Percentiles rank a stretch among this genome's conserved stretches.
These are phyloP conservation scores for Acanthamoeba quina DNA, from an alignment of 208 protist genomes.

Conservation along the genomic window DNA sequence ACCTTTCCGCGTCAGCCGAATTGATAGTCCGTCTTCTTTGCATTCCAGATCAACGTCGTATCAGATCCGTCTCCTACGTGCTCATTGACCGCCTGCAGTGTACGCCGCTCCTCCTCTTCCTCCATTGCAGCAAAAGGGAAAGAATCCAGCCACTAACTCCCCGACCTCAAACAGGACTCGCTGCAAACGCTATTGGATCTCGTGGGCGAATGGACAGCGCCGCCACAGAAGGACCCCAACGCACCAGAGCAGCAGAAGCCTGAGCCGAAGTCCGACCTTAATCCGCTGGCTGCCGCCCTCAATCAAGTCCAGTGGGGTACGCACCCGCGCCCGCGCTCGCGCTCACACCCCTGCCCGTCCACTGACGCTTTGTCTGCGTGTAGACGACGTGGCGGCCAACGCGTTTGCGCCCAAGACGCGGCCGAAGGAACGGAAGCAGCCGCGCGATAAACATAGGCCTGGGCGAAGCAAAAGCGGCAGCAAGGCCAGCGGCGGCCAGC, in stretches of 20 bases:
- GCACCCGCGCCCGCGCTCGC: not conserved
- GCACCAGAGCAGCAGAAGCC: not conserved
- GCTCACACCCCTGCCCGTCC: too few species aligned
- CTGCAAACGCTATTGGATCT: conserved; percentile 71
- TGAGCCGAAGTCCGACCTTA: not conserved
- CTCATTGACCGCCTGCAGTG: not conserved
- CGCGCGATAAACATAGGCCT: not conserved
- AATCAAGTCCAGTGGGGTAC: conserved; percentile 21
- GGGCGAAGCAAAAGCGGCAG: not conserved
- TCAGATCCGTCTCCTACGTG: not conserved
- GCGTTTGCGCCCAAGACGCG: conserved; percentile 30
- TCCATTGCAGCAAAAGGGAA: not conserved
- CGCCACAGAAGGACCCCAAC: not conserved
- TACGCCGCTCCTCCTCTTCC: not conserved
- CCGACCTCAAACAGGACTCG: not conserved
- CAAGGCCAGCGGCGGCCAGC: not conserved
- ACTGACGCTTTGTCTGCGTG: not conserved
- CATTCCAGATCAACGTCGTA: not conserved
- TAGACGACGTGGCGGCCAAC: conserved; percentile 28
- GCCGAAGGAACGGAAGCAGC: not conserved
- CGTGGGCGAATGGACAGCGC: conserved; percentile 27
- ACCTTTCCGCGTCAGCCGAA: too few species aligned
- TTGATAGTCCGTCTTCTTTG: not conserved
- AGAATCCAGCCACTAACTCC: not conserved
- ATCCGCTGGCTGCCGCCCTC: conserved; percentile 12